Percentiles rank a stretch among this genome's conserved stretches.
Evolutionary conservation across 1,139 yeast genomes (phyloP).

Genomic region (Ogataea hybrid): DNA sequence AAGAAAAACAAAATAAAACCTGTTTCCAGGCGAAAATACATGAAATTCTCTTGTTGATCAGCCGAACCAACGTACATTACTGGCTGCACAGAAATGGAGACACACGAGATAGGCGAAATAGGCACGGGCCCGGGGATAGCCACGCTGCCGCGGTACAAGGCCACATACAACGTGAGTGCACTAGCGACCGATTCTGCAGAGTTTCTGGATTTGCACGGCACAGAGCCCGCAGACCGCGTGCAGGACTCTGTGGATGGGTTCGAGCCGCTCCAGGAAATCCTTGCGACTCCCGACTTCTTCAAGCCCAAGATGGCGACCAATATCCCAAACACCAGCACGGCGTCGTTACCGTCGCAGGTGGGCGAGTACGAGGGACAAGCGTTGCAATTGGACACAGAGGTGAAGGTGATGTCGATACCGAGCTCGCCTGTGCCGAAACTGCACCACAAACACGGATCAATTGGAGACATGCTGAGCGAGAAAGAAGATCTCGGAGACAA

Average conservation of each 20-base stretch:
- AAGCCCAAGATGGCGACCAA: background rate
- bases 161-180: constrained; percentile 57
- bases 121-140: background rate
- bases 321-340: background rate
- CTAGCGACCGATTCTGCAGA: constrained; percentile 29
- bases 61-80: background rate
- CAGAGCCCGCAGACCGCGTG: constrained; percentile 1
- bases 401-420: constrained; percentile 13
- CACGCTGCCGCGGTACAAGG: constrained; percentile 57
- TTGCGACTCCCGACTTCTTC: background rate
- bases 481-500: constrained; percentile 1
- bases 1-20: constrained; percentile 9
- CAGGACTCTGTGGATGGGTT: background rate
- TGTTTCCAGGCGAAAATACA: constrained; percentile 5
- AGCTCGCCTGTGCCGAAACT: constrained; percentile 13
- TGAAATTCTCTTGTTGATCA: background rate
- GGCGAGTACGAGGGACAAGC: constrained; percentile 21
- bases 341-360: constrained; percentile 12
- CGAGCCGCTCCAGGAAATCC: background rate
- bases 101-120: constrained; percentile 1
- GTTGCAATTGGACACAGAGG: constrained; percentile 14
- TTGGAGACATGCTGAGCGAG: constrained; percentile 6
- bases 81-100: constrained; percentile 1
- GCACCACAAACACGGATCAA: constrained; percentile 14
- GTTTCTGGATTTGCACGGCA: constrained; percentile 1